Percentiles rank a stretch among this genome's conserved stretches.
Conservation (phyloP, 306 rosid species). For the Oemleria cerasiformis region DNA sequence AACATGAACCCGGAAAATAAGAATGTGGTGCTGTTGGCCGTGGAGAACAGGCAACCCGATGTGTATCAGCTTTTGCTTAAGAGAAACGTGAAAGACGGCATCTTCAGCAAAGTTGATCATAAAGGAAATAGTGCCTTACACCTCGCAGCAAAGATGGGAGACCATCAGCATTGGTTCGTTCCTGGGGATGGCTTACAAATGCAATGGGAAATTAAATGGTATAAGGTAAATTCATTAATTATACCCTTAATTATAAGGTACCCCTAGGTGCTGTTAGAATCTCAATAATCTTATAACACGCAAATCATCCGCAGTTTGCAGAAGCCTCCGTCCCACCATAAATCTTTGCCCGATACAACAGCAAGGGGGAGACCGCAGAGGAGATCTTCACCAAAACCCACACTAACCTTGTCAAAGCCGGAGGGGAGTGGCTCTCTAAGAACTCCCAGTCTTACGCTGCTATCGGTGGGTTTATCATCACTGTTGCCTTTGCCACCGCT, state of each 20-base stretch:
- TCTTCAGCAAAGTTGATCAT: conserved; percentile 40
- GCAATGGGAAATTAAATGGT: conserved; percentile 74
- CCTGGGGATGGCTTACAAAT: conserved; percentile 57
- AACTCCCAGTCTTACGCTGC: conserved; percentile 45
- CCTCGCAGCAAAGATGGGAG: conserved; percentile 54
- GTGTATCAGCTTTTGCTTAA: conserved; percentile 33
- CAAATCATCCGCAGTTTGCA: conserved; percentile 23
- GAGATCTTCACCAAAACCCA: conserved; percentile 37
- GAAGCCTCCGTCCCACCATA: conserved; percentile 19
- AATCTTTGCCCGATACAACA: conserved; percentile 28
- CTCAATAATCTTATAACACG: not conserved
- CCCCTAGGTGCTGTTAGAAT: no score
- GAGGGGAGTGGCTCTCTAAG: conserved; percentile 35
- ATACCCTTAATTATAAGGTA: no score
- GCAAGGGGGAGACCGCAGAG: conserved; percentile 19
- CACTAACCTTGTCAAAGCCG: not conserved
- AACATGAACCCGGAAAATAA: conserved; percentile 42
- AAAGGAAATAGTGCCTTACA: conserved; percentile 58
- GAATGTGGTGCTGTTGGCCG: conserved; percentile 57
- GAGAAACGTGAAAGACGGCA: conserved; percentile 21
- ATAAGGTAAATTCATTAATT: conserved; percentile 27
- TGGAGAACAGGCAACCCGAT: conserved; percentile 55
- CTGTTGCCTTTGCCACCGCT: conserved; percentile 35
- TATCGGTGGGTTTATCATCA: conserved; percentile 47
- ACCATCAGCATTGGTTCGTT: conserved; percentile 46